Evolutionary conservation across 768 basidiomycete species (phyloP), one percentile per base, ranked within the genome.

Genomic region (Tulasnella sp.): DNA sequence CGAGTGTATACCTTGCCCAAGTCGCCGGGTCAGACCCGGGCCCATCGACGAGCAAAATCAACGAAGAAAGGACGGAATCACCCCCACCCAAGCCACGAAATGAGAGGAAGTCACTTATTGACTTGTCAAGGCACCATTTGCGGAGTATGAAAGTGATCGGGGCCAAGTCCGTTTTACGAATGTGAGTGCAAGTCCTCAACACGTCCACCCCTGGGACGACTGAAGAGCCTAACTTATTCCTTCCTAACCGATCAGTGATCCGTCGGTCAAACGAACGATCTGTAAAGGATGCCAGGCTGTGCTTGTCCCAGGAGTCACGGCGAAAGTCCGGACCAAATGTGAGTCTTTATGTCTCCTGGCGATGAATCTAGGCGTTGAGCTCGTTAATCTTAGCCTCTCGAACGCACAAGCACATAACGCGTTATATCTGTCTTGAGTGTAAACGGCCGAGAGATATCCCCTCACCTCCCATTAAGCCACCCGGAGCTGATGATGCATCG

Each of bases 181-280:
- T 94, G 94, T 94, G 49, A 2, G 58, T 64, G 14, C 25, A 31
- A 42, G 42, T 17, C 8, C 31, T 25, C 25, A 64, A 8, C 58
- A 88, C 37, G 83, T 0, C 0, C 67, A 49, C 17, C 19, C 9
- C 72, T 25, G 25, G 34, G 4, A 31, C 17, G 39, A 45, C 76
- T 22, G 70, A 19, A 58, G n/a, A 39, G 71, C 7, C 36, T 22
- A n/a, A 72, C 40, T 9, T 14, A 54, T 67, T 11, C 67, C 76
- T 38, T 36, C 7, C 68, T 1, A 64, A 17, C 2, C 31, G 12
- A 6, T 34, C 78, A 94, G 94, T 79, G 94, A 96, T 81, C 93
- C 94, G 0, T 84, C 87, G 0, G 86, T 96, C n/a, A 96, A 96
- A 81, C 90, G 94, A 14, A 88, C 90, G 1, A 79, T 94, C 8